phyloP scores from a whole-genome alignment of 345 rosid genomes.

The Balakata baccata region DNA sequence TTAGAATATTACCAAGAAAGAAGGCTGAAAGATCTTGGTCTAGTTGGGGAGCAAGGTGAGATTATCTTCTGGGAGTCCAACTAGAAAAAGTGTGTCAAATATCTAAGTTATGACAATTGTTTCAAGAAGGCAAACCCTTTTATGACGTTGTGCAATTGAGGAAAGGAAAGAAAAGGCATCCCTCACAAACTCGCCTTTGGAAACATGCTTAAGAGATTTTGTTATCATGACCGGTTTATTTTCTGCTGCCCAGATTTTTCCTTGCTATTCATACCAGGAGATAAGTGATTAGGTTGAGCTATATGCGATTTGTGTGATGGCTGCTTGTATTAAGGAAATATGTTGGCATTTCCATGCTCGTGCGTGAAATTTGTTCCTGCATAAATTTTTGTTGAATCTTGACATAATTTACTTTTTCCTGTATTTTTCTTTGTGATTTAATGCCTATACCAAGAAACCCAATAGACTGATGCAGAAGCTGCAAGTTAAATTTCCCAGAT shows the following conservation, averaged over 20 bases:
- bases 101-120: background rate
- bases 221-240: background rate
- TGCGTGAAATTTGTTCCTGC: background rate
- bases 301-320: background rate
- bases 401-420: background rate
- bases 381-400: background rate
- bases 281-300: background rate
- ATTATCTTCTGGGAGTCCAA: conserved; percentile 88
- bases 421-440: background rate
- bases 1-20: conserved; percentile 91
- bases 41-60: conserved; percentile 95
- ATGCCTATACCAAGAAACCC: too few relatives aligned
- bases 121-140: background rate
- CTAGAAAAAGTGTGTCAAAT: conserved; percentile 21
- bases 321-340: background rate
- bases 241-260: conserved; percentile 5
- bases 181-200: background rate
- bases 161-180: background rate
- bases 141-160: too few relatives aligned
- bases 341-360: background rate
- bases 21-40: conserved; percentile 82
- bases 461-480: background rate
- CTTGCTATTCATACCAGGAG: background rate
- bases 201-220: background rate
- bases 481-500: too few relatives aligned